Percentiles rank a stretch among this genome's conserved stretches.
These are phyloP conservation scores for Beta vulgaris DNA, from an alignment of 148 eudicot genomes.

Conservation along the genomic window DNA sequence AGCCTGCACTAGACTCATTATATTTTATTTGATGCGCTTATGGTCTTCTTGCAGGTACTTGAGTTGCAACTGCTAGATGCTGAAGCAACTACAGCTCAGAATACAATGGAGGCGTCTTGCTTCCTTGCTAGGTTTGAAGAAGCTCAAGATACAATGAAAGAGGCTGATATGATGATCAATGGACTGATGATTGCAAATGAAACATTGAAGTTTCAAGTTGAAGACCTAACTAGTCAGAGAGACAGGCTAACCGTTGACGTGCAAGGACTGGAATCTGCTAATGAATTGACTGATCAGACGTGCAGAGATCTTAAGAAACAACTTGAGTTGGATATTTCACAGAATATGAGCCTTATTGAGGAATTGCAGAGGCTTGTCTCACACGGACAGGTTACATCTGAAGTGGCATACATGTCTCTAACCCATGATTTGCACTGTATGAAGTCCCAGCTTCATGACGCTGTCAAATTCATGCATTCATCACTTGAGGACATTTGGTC, in stretches of 20 bases:
- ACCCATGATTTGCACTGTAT: constrained; percentile 41
- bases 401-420: constrained; percentile 43
- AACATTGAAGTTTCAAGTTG: constrained; percentile 55
- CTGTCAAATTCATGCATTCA: constrained; percentile 39
- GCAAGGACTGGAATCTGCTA: constrained; percentile 41
- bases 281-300: constrained; percentile 37
- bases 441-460: constrained; percentile 51
- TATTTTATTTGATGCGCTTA: not conserved
- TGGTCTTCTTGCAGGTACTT: constrained; percentile 40
- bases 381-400: constrained; percentile 34
- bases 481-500: constrained; percentile 79
- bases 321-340: constrained; percentile 33
- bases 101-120: constrained; percentile 66
- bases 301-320: constrained; percentile 47
- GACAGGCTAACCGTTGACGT: constrained; percentile 44
- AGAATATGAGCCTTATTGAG: constrained; percentile 35
- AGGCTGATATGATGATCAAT: constrained; percentile 78
- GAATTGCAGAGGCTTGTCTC: constrained; percentile 50
- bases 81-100: constrained; percentile 50
- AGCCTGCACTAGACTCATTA: not conserved
- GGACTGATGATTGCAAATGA: constrained; percentile 71
- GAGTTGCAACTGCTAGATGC: constrained; percentile 70
- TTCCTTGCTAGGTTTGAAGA: constrained; percentile 70
- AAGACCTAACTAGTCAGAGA: constrained; percentile 43
- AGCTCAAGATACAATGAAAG: constrained; percentile 69